Percentiles rank a stretch among this genome's conserved stretches.
Evolutionary conservation across 2,329 filamentous ascomycete species (phyloP).

Genomic region (Fusarium sp.): DNA sequence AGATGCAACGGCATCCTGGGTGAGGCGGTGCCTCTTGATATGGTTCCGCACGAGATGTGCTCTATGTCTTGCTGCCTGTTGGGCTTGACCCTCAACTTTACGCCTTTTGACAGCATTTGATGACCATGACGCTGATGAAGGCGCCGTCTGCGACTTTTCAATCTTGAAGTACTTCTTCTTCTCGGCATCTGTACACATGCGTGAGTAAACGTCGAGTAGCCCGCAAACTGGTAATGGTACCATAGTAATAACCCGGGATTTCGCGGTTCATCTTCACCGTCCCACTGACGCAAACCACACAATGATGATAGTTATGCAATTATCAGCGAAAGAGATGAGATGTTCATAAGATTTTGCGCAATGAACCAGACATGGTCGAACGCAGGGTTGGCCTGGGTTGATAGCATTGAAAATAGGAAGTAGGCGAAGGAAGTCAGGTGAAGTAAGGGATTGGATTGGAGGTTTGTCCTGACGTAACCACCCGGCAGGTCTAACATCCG

Average conservation of each 20-base stretch:
- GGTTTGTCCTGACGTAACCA: background rate
- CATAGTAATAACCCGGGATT: conserved; percentile 68
- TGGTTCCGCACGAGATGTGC: conserved; percentile 51
- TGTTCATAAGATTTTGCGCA: background rate
- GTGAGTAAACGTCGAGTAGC: background rate
- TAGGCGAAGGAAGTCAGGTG: background rate
- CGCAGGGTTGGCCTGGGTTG: background rate
- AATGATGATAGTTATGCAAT: no score
- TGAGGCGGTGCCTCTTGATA: conserved; percentile 52
- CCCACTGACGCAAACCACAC: background rate
- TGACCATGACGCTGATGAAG: conserved; percentile 65
- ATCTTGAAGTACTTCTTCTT: conserved; percentile 78
- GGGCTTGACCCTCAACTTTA: conserved; percentile 56
- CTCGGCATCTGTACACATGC: conserved; percentile 56
- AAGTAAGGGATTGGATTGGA: background rate
- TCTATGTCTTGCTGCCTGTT: conserved; percentile 42
- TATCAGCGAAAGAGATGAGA: background rate
- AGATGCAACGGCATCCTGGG: conserved; percentile 50
- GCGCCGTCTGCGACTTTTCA: conserved; percentile 66
- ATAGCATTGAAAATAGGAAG: background rate
- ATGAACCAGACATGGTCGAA: background rate
- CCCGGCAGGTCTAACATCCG: background rate
- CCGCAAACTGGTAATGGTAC: conserved; percentile 47
- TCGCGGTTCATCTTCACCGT: conserved; percentile 47
- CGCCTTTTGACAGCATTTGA: conserved; percentile 69